Evolutionary conservation across 352 stramenopile genomes (phyloP).

Genomic region (Pythium pectinolyticum): DNA sequence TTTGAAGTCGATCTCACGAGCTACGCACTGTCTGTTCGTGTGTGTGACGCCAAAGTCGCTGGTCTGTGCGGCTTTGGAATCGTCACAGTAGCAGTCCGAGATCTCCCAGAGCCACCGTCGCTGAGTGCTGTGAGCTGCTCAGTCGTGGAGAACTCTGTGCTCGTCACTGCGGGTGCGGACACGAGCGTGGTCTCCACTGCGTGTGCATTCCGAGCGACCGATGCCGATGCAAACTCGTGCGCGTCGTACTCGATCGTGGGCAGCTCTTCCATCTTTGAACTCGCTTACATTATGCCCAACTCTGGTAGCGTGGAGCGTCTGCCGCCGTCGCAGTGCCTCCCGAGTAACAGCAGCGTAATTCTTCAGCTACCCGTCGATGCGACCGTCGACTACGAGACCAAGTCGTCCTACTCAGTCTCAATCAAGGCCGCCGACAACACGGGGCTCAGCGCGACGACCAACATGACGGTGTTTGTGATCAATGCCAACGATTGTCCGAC

Average conservation of each 20-base stretch:
- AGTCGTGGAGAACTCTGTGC: slow-evolving; percentile 47
- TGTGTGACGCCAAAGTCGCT: slow-evolving; percentile 39
- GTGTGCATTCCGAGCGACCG: slow-evolving; percentile 41
- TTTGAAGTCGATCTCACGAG: slow-evolving; percentile 41
- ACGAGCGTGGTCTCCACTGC: slow-evolving; percentile 3
- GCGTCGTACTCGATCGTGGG: slow-evolving; percentile 43
- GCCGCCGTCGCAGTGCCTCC: slow-evolving; percentile 13
- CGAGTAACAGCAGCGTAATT: slow-evolving; percentile 19
- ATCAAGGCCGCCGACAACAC: slow-evolving; percentile 41
- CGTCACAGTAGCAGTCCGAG: slow-evolving; percentile 33
- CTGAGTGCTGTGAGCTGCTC: slow-evolving; percentile 33
- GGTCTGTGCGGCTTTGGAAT: slow-evolving; percentile 42
- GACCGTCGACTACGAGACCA: slow-evolving; percentile 42
- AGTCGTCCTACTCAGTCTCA: slow-evolving; percentile 32
- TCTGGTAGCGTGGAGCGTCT: slow-evolving; percentile 11
- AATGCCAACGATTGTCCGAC: slow-evolving; percentile 66
- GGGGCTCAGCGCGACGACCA: slow-evolving; percentile 28
- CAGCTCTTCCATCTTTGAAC: slow-evolving; percentile 10
- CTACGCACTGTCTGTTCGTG: slow-evolving; percentile 40
- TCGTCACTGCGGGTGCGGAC: slow-evolving; percentile 22
- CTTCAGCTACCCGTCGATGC: slow-evolving; percentile 4
- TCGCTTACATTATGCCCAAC: slow-evolving; percentile 14
- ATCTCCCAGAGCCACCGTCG: slow-evolving; percentile 40
- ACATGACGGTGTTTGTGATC: slow-evolving; percentile 36
- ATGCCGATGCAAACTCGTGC: slow-evolving; percentile 46